Conservation (phyloP, 768 basidiomycete species). For the Holtermannia corniformis region DNA sequence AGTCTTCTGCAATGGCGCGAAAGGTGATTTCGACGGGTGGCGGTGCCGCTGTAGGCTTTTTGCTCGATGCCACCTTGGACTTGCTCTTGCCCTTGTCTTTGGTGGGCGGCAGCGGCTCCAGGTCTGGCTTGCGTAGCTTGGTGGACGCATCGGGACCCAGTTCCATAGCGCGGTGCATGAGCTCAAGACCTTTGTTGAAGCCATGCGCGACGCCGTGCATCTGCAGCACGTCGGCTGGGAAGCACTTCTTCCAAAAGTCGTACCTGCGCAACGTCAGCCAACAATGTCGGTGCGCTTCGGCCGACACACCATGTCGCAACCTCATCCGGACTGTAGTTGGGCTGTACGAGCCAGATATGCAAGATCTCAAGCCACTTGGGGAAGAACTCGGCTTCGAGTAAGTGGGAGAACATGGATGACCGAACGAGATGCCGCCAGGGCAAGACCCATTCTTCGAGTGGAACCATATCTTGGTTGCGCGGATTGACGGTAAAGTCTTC, state of each 20-base stretch:
- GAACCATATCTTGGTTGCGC: conserved; percentile 74
- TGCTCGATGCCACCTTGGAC: conserved; percentile 35
- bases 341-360: conserved; percentile 86
- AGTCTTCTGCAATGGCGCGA: conserved; percentile 84
- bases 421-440: conserved; percentile 68
- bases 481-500: conserved; percentile 81
- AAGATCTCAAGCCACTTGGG: conserved; percentile 91
- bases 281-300: not conserved
- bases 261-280: conserved; percentile 33
- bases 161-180: conserved; percentile 90
- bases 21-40: conserved; percentile 66
- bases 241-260: conserved; percentile 69
- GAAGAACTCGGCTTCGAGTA: conserved; percentile 88
- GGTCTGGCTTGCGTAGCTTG: conserved; percentile 53
- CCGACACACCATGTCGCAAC: conserved; percentile 77
- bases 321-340: conserved; percentile 76
- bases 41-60: conserved; percentile 7
- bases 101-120: conserved; percentile 38
- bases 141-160: conserved; percentile 63
- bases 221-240: conserved; percentile 61
- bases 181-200: conserved; percentile 75
- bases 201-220: conserved; percentile 62
- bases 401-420: conserved; percentile 64
- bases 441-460: conserved; percentile 60
- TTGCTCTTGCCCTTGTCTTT: conserved; percentile 33